Conservation (phyloP, 371 early-diverging fungal species). For the Rhizopus microsporus region DNA sequence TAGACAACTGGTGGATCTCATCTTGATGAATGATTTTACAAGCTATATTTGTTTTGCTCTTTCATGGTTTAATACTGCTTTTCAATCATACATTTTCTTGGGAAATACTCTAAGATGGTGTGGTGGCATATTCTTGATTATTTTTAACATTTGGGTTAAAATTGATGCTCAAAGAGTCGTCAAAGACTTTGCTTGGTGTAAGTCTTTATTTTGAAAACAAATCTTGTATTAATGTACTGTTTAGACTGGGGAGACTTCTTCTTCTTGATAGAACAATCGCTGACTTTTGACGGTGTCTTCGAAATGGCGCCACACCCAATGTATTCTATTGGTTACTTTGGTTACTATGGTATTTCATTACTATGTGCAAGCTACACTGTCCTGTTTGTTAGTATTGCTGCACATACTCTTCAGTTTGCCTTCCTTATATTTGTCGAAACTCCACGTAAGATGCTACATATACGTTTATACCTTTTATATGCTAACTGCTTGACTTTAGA, state of each 20-base stretch:
- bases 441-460: constrained; percentile 65
- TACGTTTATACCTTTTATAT: neutral
- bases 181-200: constrained; percentile 97
- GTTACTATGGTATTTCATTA: constrained; percentile 92
- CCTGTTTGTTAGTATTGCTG: constrained; percentile 84
- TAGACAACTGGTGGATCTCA: constrained; percentile 90
- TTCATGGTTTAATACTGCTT: constrained; percentile 64
- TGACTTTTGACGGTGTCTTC: constrained; percentile 93
- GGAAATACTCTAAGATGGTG: constrained; percentile 70
- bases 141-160: constrained; percentile 95
- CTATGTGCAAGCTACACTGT: constrained; percentile 86
- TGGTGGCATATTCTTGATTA: constrained; percentile 77
- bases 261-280: constrained; percentile 84
- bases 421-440: constrained; percentile 93
- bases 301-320: constrained; percentile 98
- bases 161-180: constrained; percentile 95
- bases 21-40: constrained; percentile 90
- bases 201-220: constrained; percentile 26
- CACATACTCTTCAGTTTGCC: constrained; percentile 87
- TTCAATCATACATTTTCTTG: constrained; percentile 50
- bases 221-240: constrained; percentile 8
- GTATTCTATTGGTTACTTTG: constrained; percentile 97
- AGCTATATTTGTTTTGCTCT: constrained; percentile 85
- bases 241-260: constrained; percentile 98
- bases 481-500: constrained; percentile 40